A percentile compares a stretch with the other conserved stretches of the same genome.
Conservation (phyloP, 1,284 basidiomycete genomes). For the Apiotrichum akiyoshidainum region DNA sequence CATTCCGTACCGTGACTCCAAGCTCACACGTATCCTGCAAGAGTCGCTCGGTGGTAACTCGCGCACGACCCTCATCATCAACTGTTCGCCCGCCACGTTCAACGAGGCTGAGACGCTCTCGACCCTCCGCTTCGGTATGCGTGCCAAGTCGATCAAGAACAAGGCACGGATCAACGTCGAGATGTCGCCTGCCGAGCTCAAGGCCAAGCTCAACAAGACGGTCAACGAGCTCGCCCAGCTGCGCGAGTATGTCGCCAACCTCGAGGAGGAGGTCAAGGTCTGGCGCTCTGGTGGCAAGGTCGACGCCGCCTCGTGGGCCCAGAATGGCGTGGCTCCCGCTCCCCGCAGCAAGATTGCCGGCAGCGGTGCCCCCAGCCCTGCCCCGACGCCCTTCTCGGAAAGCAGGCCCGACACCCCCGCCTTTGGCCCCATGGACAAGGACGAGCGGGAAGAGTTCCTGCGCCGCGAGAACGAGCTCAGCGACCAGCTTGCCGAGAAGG, state of each 20-base stretch:
- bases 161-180: slow-evolving; percentile 98
- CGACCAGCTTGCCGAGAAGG: slow-evolving; percentile 88
- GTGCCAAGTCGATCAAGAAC: slow-evolving; percentile 99
- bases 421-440: slow-evolving; percentile 78
- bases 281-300: slow-evolving; percentile 89
- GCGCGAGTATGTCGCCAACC: slow-evolving; percentile 79
- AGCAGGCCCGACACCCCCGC: slow-evolving; percentile 44
- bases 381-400: slow-evolving; percentile 57
- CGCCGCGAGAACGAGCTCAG: slow-evolving; percentile 94
- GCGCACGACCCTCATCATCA: slow-evolving; percentile 97
- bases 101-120: slow-evolving; percentile 97
- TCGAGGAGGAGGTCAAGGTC: slow-evolving; percentile 85
- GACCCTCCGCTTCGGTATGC: slow-evolving; percentile 96
- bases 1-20: slow-evolving; percentile 98
- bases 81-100: slow-evolving; percentile 95
- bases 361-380: slow-evolving; percentile 58
- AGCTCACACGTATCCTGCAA: slow-evolving; percentile 98
- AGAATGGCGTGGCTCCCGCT: slow-evolving; percentile 50
- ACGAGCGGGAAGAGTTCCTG: slow-evolving; percentile 96
- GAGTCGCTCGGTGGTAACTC: slow-evolving; percentile 99
- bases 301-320: slow-evolving; percentile 78
- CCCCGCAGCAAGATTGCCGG: slow-evolving; percentile 57
- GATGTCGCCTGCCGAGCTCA: slow-evolving; percentile 93
- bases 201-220: slow-evolving; percentile 84
- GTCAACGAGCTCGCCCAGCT: slow-evolving; percentile 78